Evolutionary conservation across 2,329 filamentous ascomycete species (phyloP).

Genomic region (Ascochyta rabiei): DNA sequence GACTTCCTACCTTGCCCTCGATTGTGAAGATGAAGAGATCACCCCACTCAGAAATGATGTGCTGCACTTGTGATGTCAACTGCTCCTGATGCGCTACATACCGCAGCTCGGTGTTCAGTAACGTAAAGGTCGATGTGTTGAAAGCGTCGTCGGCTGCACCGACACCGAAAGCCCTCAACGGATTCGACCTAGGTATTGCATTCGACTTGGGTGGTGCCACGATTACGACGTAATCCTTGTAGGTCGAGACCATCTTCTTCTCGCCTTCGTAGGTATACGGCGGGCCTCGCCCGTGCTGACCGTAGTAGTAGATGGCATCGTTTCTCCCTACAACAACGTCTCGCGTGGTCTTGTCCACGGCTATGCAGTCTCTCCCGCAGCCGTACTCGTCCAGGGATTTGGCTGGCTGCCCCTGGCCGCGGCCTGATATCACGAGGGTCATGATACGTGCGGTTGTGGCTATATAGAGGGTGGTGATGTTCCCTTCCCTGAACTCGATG

Average conservation of each 20-base stretch:
- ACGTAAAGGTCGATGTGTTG: conserved; percentile 83
- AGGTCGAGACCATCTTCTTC: conserved; percentile 81
- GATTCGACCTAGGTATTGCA: conserved; percentile 60
- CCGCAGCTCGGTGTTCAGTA: conserved; percentile 89
- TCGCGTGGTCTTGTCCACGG: conserved; percentile 76
- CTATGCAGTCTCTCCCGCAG: conserved; percentile 95
- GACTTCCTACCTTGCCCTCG: conserved; percentile 77
- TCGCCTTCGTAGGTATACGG: conserved; percentile 90
- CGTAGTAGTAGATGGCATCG: conserved; percentile 95
- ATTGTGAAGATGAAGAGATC: conserved; percentile 88
- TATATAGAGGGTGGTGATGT: conserved; percentile 81
- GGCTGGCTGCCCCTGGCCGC: conserved; percentile 86
- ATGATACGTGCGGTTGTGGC: conserved; percentile 88
- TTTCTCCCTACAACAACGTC: conserved; percentile 92
- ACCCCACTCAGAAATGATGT: conserved; percentile 85
- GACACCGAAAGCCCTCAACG: conserved; percentile 75
- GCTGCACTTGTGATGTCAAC: conserved; percentile 78
- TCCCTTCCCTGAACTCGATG: conserved; percentile 73
- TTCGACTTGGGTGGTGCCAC: conserved; percentile 76
- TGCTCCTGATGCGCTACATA: conserved; percentile 90
- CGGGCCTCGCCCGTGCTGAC: conserved; percentile 79
- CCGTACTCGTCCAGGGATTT: conserved; percentile 88
- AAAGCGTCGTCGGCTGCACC: conserved; percentile 78
- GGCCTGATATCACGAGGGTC: conserved; percentile 83
- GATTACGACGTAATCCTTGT: conserved; percentile 84